These are phyloP conservation scores for Aspergillus japonicus DNA, from an alignment of 2,329 filamentous ascomycete species.

Conservation along the genomic window DNA sequence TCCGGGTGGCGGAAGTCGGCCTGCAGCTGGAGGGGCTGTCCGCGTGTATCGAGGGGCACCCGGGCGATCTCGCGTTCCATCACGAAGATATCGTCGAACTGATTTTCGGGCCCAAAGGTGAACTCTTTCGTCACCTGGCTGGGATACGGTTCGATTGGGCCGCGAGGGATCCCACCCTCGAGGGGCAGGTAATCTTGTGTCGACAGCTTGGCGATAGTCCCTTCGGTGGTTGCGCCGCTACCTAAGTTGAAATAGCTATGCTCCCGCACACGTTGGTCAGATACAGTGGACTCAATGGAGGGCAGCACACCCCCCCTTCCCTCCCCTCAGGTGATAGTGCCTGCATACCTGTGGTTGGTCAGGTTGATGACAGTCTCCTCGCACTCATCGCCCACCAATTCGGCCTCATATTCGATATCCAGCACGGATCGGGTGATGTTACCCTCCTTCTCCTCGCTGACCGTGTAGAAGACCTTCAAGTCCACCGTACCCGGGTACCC, in stretches of 20 bases:
- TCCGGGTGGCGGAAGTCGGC: constrained; percentile 71
- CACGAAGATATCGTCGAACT: constrained; percentile 90
- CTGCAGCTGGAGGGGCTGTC: constrained; percentile 62
- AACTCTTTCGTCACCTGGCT: constrained; percentile 66
- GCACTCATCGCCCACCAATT: constrained; percentile 69
- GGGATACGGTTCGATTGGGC: constrained; percentile 62
- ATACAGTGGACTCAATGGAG: neutral
- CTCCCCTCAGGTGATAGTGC: neutral
- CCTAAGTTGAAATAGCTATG: constrained; percentile 67
- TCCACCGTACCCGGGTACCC: constrained; percentile 86
- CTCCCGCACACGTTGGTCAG: neutral
- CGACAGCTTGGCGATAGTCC: constrained; percentile 58
- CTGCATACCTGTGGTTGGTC: constrained; percentile 81
- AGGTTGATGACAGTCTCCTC: constrained; percentile 91
- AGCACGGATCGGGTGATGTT: constrained; percentile 67
- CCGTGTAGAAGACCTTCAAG: constrained; percentile 73
- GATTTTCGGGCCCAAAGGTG: constrained; percentile 64
- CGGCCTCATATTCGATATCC: constrained; percentile 85
- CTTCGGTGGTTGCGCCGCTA: constrained; percentile 57
- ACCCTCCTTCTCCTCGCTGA: constrained; percentile 63
- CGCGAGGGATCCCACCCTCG: constrained; percentile 73
- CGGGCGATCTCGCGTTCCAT: constrained; percentile 61
- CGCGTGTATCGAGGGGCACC: constrained; percentile 67
- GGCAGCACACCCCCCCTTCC: neutral
- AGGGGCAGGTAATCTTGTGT: constrained; percentile 70